Evolutionary conservation across 2,329 filamentous ascomycete genomes (phyloP).

Genomic region (Pseudocercospora macadamiae): DNA sequence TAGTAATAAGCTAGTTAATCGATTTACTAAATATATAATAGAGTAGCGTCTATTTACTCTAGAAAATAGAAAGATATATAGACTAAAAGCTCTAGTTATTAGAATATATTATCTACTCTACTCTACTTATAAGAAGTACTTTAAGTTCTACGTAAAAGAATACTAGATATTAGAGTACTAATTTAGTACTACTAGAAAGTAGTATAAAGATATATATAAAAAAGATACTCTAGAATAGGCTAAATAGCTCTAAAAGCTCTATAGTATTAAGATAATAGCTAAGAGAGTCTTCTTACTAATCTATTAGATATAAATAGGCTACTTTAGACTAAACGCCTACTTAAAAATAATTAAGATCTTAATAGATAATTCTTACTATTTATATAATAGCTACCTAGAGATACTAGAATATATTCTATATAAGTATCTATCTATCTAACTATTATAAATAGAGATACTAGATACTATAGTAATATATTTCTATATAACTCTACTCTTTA

Average conservation of each 20-base stretch:
- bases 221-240: not conserved
- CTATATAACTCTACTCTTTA: not conserved
- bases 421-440: not conserved
- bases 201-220: not conserved
- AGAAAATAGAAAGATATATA: not conserved
- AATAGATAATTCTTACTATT: not conserved
- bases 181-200: not conserved
- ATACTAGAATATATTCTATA: not conserved
- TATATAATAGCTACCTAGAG: not conserved
- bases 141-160: not conserved
- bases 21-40: not conserved
- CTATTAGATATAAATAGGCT: not conserved
- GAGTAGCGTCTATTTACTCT: not conserved
- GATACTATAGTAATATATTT: not conserved
- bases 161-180: not conserved
- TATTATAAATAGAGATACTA: not conserved
- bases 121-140: not conserved
- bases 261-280: not conserved
- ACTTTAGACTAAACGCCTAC: not conserved
- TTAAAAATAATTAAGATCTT: not conserved
- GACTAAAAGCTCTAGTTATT: not conserved
- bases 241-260: not conserved
- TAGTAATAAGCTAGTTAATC: not conserved
- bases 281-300: not conserved
- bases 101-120: not conserved